These are phyloP conservation scores for Aeminium ludgeri DNA, from an alignment of 495 filamentous ascomycete genomes.

Conservation along the genomic window DNA sequence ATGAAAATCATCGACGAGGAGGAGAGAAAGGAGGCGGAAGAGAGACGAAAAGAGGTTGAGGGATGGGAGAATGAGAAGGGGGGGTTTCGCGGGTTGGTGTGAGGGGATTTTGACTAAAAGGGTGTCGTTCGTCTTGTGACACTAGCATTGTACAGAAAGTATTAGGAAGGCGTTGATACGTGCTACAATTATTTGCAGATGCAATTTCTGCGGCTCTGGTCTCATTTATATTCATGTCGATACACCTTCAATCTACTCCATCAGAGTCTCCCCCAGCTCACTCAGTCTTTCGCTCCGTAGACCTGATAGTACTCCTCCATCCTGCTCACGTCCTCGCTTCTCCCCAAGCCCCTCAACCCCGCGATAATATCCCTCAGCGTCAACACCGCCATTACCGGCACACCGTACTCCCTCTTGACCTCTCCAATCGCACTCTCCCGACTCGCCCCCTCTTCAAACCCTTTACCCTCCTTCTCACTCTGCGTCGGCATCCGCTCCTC, in stretches of 20 bases:
- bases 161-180: not conserved
- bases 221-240: no score
- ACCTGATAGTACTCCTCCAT: slow-evolving; percentile 64
- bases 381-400: slow-evolving; percentile 28
- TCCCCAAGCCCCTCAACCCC: slow-evolving; percentile 36
- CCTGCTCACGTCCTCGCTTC: slow-evolving; percentile 43
- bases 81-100: not conserved
- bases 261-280: no score
- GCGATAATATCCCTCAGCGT: slow-evolving; percentile 65
- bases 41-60: slow-evolving; percentile 7
- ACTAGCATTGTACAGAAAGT: not conserved
- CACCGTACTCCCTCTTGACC: slow-evolving; percentile 46
- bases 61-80: slow-evolving; percentile 2
- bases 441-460: slow-evolving; percentile 18
- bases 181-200: not conserved
- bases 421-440: slow-evolving; percentile 44
- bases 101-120: not conserved
- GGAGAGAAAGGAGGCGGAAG: slow-evolving; percentile 9
- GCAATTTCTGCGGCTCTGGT: not conserved
- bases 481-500: slow-evolving; percentile 51
- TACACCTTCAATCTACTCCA: no score
- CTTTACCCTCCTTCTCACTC: slow-evolving; percentile 27
- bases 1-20: slow-evolving; percentile 15
- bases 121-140: not conserved
- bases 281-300: slow-evolving; percentile 47